Evolutionary conservation across 192 early-diverging fungal species (phyloP).

Genomic region (Backusella luteola): DNA sequence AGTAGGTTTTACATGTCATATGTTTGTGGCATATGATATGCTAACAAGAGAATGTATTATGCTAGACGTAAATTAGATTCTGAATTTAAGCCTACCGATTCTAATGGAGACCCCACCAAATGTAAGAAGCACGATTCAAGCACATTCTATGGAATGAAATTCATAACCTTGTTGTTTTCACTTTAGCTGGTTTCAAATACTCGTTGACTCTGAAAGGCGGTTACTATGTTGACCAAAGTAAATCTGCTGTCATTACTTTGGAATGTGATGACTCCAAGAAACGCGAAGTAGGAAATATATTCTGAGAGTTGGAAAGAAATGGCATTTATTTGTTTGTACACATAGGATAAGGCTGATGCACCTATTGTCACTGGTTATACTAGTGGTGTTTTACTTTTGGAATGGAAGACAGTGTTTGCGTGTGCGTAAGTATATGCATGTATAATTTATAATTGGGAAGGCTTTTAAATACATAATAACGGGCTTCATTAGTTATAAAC

Average conservation of each 20-base stretch:
- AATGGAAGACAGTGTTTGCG: slow-evolving; percentile 23
- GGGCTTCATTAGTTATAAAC: neutral
- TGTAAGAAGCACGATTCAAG: slow-evolving; percentile 4
- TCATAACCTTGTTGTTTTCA: neutral
- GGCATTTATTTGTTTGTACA: neutral
- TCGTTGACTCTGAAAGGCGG: slow-evolving; percentile 27
- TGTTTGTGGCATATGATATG: neutral
- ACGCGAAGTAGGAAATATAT: slow-evolving; percentile 19
- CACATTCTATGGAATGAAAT: neutral
- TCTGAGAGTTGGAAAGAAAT: neutral
- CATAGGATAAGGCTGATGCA: slow-evolving; percentile 2
- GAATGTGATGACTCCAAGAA: slow-evolving; percentile 29
- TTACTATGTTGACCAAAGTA: slow-evolving; percentile 4
- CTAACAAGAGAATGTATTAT: neutral
- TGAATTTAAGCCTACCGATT: slow-evolving; percentile 11
- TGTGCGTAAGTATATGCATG: slow-evolving; percentile 16
- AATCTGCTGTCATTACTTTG: slow-evolving; percentile 30
- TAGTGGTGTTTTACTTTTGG: slow-evolving; percentile 8
- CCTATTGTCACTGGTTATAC: slow-evolving; percentile 12
- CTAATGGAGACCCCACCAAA: slow-evolving; percentile 20
- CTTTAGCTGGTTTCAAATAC: slow-evolving; percentile 27
- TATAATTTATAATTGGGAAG: neutral
- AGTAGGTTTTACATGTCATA: slow-evolving; percentile 7
- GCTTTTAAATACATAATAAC: neutral
- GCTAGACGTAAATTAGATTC: neutral